These are phyloP conservation scores for Puccinia sorghi DNA, from an alignment of 1,284 basidiomycete genomes.

Conservation along the genomic window DNA sequence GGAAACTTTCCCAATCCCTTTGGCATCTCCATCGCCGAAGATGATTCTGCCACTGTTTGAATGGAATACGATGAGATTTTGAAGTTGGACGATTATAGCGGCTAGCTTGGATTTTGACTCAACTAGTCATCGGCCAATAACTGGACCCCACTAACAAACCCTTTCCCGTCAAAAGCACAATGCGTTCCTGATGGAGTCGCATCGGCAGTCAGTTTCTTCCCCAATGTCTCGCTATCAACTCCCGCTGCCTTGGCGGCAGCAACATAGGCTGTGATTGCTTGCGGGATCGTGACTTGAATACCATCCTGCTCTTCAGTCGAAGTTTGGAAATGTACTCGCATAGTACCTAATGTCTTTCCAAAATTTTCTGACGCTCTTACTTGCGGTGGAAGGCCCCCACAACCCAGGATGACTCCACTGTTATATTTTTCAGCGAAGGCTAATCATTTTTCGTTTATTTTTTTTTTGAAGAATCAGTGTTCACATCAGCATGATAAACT, in stretches of 20 bases:
- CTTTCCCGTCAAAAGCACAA: conserved; percentile 41
- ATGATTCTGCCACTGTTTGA: conserved; percentile 17
- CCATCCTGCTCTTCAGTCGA: conserved; percentile 11
- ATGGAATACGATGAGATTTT: neutral
- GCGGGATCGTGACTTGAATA: conserved; percentile 33
- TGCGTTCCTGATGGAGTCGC: conserved; percentile 31
- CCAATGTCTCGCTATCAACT: conserved; percentile 3
- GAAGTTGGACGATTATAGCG: neutral
- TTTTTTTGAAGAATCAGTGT: neutral
- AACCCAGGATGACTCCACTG: conserved; percentile 30
- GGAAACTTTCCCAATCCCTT: conserved; percentile 34
- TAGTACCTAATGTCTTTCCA: conserved; percentile 36
- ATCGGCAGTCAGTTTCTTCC: conserved; percentile 33
- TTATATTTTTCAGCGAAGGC: conserved; percentile 41
- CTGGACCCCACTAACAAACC: conserved; percentile 40
- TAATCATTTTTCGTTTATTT: conserved; percentile 6
- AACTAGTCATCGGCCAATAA: conserved; percentile 44
- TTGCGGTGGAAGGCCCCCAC: conserved; percentile 40
- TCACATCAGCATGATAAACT: neutral
- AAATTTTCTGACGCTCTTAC: conserved; percentile 27
- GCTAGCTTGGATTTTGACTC: neutral
- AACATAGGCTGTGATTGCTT: conserved; percentile 29
- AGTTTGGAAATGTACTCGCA: conserved; percentile 48
- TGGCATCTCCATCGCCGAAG: conserved; percentile 25
- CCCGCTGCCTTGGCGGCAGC: neutral